Conservation (phyloP, 305 asterid genomes). For the Ilex paraguariensis region DNA sequence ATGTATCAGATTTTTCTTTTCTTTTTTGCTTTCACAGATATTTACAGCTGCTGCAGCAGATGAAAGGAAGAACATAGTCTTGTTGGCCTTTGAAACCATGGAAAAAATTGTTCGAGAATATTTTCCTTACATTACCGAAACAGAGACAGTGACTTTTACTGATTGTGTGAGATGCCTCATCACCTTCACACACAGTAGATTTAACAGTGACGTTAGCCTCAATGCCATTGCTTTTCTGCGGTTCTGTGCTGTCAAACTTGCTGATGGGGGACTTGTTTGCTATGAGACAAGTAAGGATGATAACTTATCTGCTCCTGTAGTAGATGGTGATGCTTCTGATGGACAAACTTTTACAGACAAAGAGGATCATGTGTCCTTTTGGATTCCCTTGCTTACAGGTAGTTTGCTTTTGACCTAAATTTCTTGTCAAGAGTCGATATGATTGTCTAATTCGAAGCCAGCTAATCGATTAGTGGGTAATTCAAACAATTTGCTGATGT, state of each 20-base stretch:
- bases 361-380: constrained; percentile 64
- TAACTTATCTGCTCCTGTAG: constrained; percentile 26
- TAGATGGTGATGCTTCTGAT: constrained; percentile 46
- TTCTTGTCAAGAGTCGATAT: neutral
- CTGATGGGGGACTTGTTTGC: constrained; percentile 90
- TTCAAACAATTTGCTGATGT: too few species aligned
- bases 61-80: constrained; percentile 91
- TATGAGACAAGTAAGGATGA: constrained; percentile 50
- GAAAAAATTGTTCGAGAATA: constrained; percentile 97
- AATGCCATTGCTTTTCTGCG: constrained; percentile 99
- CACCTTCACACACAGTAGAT: constrained; percentile 90
- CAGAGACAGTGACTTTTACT: constrained; percentile 82
- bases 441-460: too few species aligned
- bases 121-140: constrained; percentile 92
- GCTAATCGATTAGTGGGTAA: too few species aligned
- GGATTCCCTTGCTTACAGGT: constrained; percentile 98
- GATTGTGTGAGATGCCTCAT: constrained; percentile 97
- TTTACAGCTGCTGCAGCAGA: constrained; percentile 98
- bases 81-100: constrained; percentile 95
- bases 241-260: constrained; percentile 96
- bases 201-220: constrained; percentile 97
- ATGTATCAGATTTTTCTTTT: neutral
- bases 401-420: neutral
- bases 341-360: constrained; percentile 45
- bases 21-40: constrained; percentile 44